Conservation (phyloP, 805 yeast species). For the Hanseniaspora taiwanica region DNA sequence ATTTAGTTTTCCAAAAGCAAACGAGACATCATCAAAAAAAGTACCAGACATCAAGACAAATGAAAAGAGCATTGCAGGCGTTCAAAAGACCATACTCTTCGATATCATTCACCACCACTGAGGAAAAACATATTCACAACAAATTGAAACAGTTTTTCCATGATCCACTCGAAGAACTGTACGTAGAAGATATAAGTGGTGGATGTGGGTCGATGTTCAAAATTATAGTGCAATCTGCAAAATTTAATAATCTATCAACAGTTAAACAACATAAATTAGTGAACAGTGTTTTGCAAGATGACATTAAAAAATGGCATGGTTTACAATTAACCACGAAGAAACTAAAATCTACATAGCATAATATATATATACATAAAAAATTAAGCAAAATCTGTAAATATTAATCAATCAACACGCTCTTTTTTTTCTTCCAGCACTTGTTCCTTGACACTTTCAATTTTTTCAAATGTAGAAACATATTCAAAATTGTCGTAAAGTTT, state of each 20-base stretch:
- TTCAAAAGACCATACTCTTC: no score
- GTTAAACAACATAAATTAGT: conserved; percentile 88
- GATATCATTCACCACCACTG: conserved; percentile 13
- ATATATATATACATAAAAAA: not conserved
- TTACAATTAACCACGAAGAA: conserved; percentile 67
- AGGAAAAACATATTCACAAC: conserved; percentile 50
- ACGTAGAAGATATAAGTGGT: conserved; percentile 75
- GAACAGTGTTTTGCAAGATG: conserved; percentile 67
- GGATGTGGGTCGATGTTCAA: conserved; percentile 99
- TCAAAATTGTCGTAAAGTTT: conserved; percentile 29
- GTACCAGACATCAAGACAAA: no score
- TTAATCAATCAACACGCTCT: conserved; percentile 40
- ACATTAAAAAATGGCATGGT: conserved; percentile 90
- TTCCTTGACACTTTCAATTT: conserved; percentile 68
- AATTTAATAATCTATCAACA: conserved; percentile 71
- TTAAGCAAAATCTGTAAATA: not conserved
- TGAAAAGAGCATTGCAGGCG: no score
- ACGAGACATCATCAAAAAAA: no score
- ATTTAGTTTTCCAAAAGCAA: no score
- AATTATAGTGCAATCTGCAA: conserved; percentile 55
- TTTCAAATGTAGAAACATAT: conserved; percentile 40
- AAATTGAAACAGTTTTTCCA: conserved; percentile 39
- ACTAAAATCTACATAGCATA: no score
- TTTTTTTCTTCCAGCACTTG: conserved; percentile 60
- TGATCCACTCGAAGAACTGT: conserved; percentile 44